A percentile compares a stretch with the other conserved stretches of the same genome.
Conservation (phyloP, 352 stramenopile genomes). For the Sclerospora graminicola region DNA sequence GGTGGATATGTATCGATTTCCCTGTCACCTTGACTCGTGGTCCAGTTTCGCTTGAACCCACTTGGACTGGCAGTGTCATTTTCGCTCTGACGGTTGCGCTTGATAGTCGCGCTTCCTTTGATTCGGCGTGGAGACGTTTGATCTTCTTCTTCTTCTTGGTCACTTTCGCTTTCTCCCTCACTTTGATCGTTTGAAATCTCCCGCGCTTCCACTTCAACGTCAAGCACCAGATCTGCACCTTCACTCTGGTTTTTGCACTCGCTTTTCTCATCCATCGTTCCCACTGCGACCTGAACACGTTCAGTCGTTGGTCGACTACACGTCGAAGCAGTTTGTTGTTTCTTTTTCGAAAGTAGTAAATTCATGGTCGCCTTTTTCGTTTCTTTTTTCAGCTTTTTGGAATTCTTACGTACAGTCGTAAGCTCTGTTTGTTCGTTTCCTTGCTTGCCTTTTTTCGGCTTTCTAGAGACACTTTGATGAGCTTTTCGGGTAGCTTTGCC, state of each 20-base stretch:
- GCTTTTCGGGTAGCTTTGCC: conserved; percentile 8
- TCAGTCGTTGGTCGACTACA: conserved; percentile 7
- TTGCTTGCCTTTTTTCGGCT: conserved; percentile 8
- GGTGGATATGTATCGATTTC: conserved; percentile 1
- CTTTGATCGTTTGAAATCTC: conserved; percentile 9
- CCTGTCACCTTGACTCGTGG: neutral
- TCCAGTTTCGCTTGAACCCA: no score
- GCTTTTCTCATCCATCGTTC: conserved; percentile 38
- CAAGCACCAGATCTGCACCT: conserved; percentile 45
- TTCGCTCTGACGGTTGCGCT: conserved; percentile 6
- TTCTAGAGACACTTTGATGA: conserved; percentile 2
- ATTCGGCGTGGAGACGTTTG: neutral
- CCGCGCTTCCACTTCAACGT: conserved; percentile 36
- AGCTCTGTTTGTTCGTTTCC: conserved; percentile 1
- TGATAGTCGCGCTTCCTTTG: conserved; percentile 6
- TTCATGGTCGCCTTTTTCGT: conserved; percentile 6
- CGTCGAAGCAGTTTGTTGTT: conserved; percentile 1
- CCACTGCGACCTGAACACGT: conserved; percentile 37
- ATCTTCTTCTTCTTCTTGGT: conserved; percentile 9
- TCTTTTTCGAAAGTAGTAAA: no score
- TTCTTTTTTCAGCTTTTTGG: conserved; percentile 4
- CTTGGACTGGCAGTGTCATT: neutral
- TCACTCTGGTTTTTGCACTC: conserved; percentile 28
- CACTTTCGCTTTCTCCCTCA: conserved; percentile 3
- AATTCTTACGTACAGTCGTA: conserved; percentile 6